Percentiles rank a stretch among this genome's conserved stretches.
Evolutionary conservation across 2,329 filamentous ascomycete genomes (phyloP).

Genomic region (Hypoxylon sp.): DNA sequence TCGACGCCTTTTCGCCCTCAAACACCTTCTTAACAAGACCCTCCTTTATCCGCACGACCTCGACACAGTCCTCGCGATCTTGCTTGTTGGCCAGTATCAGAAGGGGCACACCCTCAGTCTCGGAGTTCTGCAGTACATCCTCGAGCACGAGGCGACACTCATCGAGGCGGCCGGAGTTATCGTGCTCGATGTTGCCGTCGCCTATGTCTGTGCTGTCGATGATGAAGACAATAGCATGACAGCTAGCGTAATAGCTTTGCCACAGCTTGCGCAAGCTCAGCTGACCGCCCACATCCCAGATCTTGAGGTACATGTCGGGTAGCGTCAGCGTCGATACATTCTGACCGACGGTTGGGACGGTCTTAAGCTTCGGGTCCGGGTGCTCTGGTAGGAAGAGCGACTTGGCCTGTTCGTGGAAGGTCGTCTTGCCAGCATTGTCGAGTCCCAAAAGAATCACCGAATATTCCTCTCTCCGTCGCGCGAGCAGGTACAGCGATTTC

Average conservation of each 20-base stretch:
- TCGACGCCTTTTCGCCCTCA: constrained; percentile 90
- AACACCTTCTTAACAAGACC: constrained; percentile 95
- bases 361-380: constrained; percentile 80
- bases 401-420: constrained; percentile 97
- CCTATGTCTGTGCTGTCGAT: constrained; percentile 96
- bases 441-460: constrained; percentile 96
- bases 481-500: constrained; percentile 94
- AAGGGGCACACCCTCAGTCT: constrained; percentile 91
- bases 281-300: constrained; percentile 98
- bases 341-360: constrained; percentile 96
- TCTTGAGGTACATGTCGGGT: constrained; percentile 96
- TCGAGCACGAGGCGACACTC: constrained; percentile 93
- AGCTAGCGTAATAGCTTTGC: constrained; percentile 95
- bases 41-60: constrained; percentile 98
- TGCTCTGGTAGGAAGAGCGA: constrained; percentile 79
- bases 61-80: constrained; percentile 95
- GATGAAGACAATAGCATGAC: constrained; percentile 97
- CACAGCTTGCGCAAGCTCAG: constrained; percentile 89
- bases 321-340: constrained; percentile 94
- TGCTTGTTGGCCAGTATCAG: constrained; percentile 97
- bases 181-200: constrained; percentile 76
- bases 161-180: constrained; percentile 76
- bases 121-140: constrained; percentile 87
- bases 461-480: constrained; percentile 99
- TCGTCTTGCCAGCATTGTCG: constrained; percentile 98